Evolutionary conservation across 495 filamentous ascomycete species (phyloP).

Genomic region (Pseudevernia furfuracea): DNA sequence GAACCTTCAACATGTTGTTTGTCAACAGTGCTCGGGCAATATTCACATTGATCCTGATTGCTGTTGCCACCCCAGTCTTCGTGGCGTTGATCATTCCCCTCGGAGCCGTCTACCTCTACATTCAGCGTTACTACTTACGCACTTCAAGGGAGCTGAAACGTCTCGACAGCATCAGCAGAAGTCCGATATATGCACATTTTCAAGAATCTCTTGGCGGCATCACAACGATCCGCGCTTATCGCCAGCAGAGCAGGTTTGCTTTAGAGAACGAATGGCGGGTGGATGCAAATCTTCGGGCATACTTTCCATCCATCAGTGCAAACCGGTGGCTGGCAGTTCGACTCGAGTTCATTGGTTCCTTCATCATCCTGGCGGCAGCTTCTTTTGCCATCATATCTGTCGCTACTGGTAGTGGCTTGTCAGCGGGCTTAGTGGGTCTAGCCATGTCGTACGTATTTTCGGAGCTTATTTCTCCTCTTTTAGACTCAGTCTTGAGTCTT

Average conservation of each 20-base stretch:
- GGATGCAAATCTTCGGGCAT: constrained; percentile 90
- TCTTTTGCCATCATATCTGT: constrained; percentile 78
- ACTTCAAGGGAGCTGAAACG: constrained; percentile 95
- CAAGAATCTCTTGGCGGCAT: constrained; percentile 94
- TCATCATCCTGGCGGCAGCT: constrained; percentile 86
- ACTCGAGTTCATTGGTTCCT: constrained; percentile 90
- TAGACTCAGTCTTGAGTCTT: too few relatives aligned
- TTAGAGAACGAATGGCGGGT: constrained; percentile 97
- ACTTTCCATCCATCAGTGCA: constrained; percentile 92
- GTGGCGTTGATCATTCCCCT: constrained; percentile 74
- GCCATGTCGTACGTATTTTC: too few relatives aligned
- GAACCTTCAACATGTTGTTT: constrained; percentile 91
- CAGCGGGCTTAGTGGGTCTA: constrained; percentile 78
- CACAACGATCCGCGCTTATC: constrained; percentile 94
- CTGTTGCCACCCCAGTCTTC: constrained; percentile 71
- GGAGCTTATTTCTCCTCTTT: too few relatives aligned
- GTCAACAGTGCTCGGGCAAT: constrained; percentile 75
- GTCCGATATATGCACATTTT: constrained; percentile 97
- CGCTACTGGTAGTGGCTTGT: constrained; percentile 56
- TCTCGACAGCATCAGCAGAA: constrained; percentile 87
- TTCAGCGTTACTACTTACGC: constrained; percentile 94
- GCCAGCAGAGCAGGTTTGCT: constrained; percentile 77
- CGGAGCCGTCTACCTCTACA: constrained; percentile 74
- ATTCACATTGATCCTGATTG: constrained; percentile 84
- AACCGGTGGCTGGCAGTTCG: constrained; percentile 96